Evolutionary conservation across 192 early-diverging fungal genomes (phyloP).

Genomic region (Pecoramyces ruminantium): DNA sequence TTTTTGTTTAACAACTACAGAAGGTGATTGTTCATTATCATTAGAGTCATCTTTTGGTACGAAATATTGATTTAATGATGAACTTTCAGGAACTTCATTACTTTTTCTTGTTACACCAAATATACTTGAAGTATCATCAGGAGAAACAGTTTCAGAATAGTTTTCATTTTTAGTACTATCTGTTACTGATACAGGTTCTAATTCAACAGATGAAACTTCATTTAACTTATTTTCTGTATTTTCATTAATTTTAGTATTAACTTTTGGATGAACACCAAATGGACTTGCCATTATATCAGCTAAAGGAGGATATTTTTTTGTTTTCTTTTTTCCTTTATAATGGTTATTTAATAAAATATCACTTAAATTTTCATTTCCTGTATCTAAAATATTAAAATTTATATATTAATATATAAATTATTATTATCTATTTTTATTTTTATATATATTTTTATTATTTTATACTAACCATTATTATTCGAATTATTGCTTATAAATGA

Average conservation of each 20-base stretch:
- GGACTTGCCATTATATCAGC: not conserved
- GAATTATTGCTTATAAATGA: too few relatives aligned
- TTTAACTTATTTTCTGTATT: not conserved
- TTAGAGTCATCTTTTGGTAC: not conserved
- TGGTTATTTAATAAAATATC: not conserved
- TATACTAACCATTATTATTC: too few relatives aligned
- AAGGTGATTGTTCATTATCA: not conserved
- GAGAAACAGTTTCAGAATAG: not conserved
- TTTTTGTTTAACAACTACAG: not conserved
- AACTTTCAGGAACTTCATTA: not conserved
- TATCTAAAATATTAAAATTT: not conserved
- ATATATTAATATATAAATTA: too few relatives aligned
- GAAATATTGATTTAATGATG: not conserved
- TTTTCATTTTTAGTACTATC: not conserved
- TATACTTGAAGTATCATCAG: not conserved
- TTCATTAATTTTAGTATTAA: not conserved
- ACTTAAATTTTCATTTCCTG: not conserved
- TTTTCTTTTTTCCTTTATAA: not conserved
- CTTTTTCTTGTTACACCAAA: not conserved
- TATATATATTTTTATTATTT: too few relatives aligned
- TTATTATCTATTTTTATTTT: too few relatives aligned
- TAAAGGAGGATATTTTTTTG: not conserved
- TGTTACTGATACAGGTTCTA: not conserved
- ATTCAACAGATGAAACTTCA: not conserved
- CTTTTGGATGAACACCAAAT: not conserved